Evolutionary conservation across 192 early-diverging fungal genomes (phyloP).

Genomic region (Cladochytrium replicatum): DNA sequence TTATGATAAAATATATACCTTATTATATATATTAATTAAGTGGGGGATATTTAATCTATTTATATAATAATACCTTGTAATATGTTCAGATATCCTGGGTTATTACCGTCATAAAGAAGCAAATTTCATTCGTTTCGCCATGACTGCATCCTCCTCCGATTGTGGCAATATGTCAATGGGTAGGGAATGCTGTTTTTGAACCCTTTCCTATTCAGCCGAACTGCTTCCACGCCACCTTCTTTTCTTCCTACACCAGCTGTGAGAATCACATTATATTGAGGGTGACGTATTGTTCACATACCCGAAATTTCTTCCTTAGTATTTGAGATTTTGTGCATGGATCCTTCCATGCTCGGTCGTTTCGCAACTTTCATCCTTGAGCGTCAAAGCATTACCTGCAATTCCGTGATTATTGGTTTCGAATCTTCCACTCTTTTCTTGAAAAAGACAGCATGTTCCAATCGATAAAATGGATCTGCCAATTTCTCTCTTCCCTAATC

Average conservation of each 20-base stretch:
- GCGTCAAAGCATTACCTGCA: conserved; percentile 49
- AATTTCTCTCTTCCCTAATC: conserved; percentile 34
- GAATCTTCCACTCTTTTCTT: conserved; percentile 34
- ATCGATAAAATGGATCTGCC: conserved; percentile 45
- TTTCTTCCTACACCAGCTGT: conserved; percentile 36
- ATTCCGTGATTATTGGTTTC: conserved; percentile 37
- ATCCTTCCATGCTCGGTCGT: no score
- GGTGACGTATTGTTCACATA: not conserved
- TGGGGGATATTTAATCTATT: no score
- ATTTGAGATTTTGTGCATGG: conserved; percentile 62
- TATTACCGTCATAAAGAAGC: no score
- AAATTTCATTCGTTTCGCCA: conserved; percentile 43
- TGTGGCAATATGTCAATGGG: conserved; percentile 47
- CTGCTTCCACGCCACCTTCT: conserved; percentile 39
- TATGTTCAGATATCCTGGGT: no score
- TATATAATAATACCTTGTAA: no score
- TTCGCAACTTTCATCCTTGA: conserved; percentile 20
- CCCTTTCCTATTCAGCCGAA: conserved; percentile 31
- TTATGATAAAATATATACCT: no score
- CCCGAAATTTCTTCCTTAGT: conserved; percentile 61
- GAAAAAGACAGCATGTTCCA: conserved; percentile 51
- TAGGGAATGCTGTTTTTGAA: conserved; percentile 50
- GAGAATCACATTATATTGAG: not conserved
- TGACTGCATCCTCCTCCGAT: conserved; percentile 30
- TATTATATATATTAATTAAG: no score